These are phyloP conservation scores for Puccinia horiana DNA, from an alignment of 1,284 basidiomycete genomes.

Conservation along the genomic window DNA sequence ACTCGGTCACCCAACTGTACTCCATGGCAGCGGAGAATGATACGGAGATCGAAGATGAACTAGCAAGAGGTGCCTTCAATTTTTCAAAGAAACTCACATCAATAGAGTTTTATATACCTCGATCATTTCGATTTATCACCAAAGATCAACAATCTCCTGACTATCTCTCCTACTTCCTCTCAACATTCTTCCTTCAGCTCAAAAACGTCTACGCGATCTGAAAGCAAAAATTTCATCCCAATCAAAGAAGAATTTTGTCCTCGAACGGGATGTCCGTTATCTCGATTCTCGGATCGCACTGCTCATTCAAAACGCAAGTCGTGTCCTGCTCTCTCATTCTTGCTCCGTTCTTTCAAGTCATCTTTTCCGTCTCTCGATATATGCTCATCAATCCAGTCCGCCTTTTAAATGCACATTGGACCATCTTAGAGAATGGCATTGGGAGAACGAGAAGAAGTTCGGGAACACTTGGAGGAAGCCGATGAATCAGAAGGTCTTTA, in stretches of 20 bases:
- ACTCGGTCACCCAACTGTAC: constrained; percentile 92
- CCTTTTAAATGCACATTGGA: constrained; percentile 55
- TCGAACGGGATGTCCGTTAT: constrained; percentile 96
- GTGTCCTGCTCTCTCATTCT: background rate
- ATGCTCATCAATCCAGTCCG: constrained; percentile 61
- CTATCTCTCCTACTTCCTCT: background rate
- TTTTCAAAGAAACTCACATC: background rate
- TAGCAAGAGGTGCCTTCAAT: constrained; percentile 72
- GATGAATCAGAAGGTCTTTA: constrained; percentile 84
- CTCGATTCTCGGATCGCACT: constrained; percentile 96
- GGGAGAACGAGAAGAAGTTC: constrained; percentile 73
- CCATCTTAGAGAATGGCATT: constrained; percentile 56
- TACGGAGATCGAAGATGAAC: constrained; percentile 95
- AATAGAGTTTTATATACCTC: background rate
- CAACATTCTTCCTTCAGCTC: constrained; percentile 66
- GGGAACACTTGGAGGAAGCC: constrained; percentile 89
- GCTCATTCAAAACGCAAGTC: constrained; percentile 88
- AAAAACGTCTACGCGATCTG: constrained; percentile 90
- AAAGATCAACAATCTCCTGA: background rate
- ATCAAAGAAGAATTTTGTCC: constrained; percentile 98
- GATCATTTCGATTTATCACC: background rate
- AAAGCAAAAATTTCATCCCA: constrained; percentile 97
- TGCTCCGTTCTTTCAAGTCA: background rate
- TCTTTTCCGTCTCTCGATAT: background rate
- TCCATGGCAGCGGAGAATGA: constrained; percentile 98